Percentiles rank a stretch among this genome's conserved stretches.
phyloP scores from a whole-genome alignment of 148 eudicot species.

The Fallopia convolvulus region DNA sequence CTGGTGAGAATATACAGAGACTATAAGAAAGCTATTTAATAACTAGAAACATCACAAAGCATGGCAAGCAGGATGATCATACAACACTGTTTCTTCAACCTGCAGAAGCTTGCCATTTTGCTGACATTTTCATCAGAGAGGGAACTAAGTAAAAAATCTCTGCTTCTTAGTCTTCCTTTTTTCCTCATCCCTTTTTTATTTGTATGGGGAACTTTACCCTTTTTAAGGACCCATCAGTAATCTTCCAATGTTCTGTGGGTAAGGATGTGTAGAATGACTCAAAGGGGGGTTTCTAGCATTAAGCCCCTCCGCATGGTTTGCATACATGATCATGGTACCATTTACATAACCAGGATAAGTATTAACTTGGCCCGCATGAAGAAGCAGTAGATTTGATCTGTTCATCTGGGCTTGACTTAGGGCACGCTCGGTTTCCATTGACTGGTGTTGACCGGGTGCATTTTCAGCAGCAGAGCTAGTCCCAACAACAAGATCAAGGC shows the following conservation, averaged over 20 bases:
- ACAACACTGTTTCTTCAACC: not conserved
- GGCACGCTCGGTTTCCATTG: conserved; percentile 21
- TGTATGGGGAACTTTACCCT: not conserved
- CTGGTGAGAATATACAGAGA: conserved; percentile 12
- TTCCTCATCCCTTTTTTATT: not conserved
- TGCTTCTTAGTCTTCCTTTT: not conserved
- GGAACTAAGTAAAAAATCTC: not conserved
- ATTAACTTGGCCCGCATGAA: conserved; percentile 28
- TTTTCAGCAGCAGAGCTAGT: conserved; percentile 33
- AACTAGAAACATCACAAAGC: not conserved
- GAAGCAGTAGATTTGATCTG: conserved; percentile 27
- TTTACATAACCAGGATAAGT: conserved; percentile 48
- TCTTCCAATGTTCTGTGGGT: conserved; percentile 61
- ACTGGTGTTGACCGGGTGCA: conserved; percentile 27
- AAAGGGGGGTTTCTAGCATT: conserved; percentile 41
- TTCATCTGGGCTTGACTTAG: conserved; percentile 30
- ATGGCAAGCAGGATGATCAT: conserved; percentile 12
- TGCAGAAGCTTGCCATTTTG: conserved; percentile 16
- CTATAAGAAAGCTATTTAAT: not conserved
- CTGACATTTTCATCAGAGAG: not conserved
- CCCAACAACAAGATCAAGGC: conserved; percentile 92
- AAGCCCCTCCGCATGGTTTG: conserved; percentile 40
- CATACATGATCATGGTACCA: conserved; percentile 49
- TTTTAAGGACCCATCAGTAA: conserved; percentile 61
- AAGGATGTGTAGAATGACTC: conserved; percentile 53